Conservation (phyloP, 371 early-diverging fungal genomes). For the Syncephalastrum sp. region DNA sequence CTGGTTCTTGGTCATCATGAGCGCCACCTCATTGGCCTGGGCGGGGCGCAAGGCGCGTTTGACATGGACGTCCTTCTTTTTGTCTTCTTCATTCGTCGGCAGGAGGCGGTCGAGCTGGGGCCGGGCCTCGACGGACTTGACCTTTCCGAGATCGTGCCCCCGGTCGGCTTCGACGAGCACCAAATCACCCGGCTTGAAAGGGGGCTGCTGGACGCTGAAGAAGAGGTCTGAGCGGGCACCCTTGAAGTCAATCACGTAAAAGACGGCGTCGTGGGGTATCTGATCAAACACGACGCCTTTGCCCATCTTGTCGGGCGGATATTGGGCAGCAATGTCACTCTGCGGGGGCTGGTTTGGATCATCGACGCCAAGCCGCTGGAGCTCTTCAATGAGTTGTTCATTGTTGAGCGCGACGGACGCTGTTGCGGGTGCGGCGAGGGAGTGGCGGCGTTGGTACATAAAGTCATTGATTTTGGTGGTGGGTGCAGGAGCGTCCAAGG, state of each 20-base stretch:
- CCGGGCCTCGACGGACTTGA: slow-evolving; percentile 46
- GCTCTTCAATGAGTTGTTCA: slow-evolving; percentile 7
- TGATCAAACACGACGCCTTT: slow-evolving; percentile 56
- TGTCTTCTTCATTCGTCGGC: slow-evolving; percentile 52
- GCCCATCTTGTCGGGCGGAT: slow-evolving; percentile 40
- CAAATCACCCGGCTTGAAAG: slow-evolving; percentile 55
- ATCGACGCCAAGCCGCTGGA: slow-evolving; percentile 4
- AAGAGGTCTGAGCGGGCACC: slow-evolving; percentile 85
- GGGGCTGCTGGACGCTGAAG: slow-evolving; percentile 49
- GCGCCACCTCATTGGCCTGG: slow-evolving; percentile 72
- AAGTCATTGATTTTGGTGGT: no score
- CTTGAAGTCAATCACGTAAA: slow-evolving; percentile 88
- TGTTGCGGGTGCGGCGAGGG: slow-evolving; percentile 28
- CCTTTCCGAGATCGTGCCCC: slow-evolving; percentile 92
- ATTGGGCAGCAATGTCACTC: slow-evolving; percentile 9
- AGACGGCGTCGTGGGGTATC: slow-evolving; percentile 52
- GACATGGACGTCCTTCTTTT: slow-evolving; percentile 26
- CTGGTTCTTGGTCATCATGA: slow-evolving; percentile 76
- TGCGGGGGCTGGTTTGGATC: not conserved
- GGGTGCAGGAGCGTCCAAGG: not conserved
- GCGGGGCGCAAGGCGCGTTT: slow-evolving; percentile 83
- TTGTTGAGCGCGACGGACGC: slow-evolving; percentile 4
- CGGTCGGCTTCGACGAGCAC: slow-evolving; percentile 97
- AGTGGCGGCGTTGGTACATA: slow-evolving; percentile 33
- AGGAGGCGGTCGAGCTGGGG: slow-evolving; percentile 27